Base-by-base conservation (phyloP, 768 basidiomycete species). In the Auricularia sp. region DNA sequence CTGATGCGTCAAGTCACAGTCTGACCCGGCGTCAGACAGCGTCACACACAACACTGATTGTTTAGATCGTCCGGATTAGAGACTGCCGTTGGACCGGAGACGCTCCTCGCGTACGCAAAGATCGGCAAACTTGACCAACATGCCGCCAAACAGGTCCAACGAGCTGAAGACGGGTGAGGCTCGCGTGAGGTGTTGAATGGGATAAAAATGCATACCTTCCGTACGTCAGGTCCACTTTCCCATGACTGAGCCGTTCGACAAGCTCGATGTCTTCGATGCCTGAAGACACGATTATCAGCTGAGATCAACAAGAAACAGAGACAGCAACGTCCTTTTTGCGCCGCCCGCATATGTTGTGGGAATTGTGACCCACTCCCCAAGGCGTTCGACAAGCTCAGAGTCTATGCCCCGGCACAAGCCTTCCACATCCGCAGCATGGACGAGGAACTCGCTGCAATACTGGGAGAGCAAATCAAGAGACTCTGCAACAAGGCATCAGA, bases 341-440 rank as follows among this genome's bases (percentile, higher is more conserved):
- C 97, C 97, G 2, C 97, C 97, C 0, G 97, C 97, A 73, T 99
- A 99, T 10, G 97, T 98, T 0, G 92, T 92, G 1, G 94, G 93
- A 67, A 98, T 89, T 1, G 75, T 81, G 14, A 87, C 89, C 96
- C 95, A 98, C 77, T 94, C 82, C 0, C 94, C 95, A 0, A 98
- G 83, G 65, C 82, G 86, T 67, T 75, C 68, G 2, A 98, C 96
- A 3, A 99, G 82, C 18, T 87, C 85, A 71, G 92, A 85, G 73
- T 99, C 97, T 65, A 98, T 94, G 1, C 97, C 97, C 77, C 94
- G 86, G 73, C 97, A 98, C 29, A 98, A 77, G 0, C 97, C 97
- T 75, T 99, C 97, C 8, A 99, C 95, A 69, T 98, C 97, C n/a
- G 97, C 97, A 0, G 97, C 96, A 75, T 99, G 97, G 34, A 99